Conservation (phyloP, 768 basidiomycete genomes). For the Serendipita sp. region DNA sequence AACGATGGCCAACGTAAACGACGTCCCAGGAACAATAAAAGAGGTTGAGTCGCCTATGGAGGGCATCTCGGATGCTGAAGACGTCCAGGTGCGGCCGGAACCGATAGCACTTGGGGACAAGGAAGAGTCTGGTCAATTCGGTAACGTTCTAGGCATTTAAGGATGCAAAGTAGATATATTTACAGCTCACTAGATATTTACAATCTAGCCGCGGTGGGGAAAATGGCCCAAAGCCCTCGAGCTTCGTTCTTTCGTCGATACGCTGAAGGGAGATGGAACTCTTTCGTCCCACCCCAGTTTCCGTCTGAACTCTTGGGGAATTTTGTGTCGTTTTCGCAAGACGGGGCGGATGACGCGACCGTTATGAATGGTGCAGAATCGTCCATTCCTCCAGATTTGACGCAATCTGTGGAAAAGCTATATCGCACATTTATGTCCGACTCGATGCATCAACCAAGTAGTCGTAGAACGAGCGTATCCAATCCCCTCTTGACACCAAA, state of each 20-base stretch:
- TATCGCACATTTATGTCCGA: not conserved
- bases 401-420: not conserved
- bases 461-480: not conserved
- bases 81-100: not conserved
- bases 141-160: not conserved
- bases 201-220: not conserved
- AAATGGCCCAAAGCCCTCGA: not conserved
- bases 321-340: not conserved
- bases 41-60: not conserved
- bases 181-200: not conserved
- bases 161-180: not conserved
- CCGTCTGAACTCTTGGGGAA: not conserved
- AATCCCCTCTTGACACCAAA: not conserved
- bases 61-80: not conserved
- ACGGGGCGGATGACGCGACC: too few species aligned
- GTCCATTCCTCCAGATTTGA: not conserved
- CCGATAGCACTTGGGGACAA: not conserved
- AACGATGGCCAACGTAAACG: not conserved
- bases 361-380: not conserved
- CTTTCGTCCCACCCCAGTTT: not conserved
- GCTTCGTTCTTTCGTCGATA: not conserved
- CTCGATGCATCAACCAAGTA: not conserved
- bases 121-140: not conserved
- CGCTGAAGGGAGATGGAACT: constrained; percentile 3
- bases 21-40: not conserved